phyloP scores from a whole-genome alignment of 805 yeast genomes.

The Suhomyces sp. region DNA sequence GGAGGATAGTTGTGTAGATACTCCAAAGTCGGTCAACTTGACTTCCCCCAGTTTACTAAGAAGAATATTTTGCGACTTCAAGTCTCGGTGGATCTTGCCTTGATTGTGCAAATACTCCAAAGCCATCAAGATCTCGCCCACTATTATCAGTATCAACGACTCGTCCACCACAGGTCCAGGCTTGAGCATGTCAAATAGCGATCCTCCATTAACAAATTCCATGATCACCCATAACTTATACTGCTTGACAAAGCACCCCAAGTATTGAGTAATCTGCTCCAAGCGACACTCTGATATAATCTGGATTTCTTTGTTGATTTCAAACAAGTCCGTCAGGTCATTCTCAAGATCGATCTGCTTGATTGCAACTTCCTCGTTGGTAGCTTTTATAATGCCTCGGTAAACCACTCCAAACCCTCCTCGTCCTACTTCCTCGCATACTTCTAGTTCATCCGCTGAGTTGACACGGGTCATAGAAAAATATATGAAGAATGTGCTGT shows the following conservation, averaged over 20 bases:
- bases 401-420: constrained; percentile 82
- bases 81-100: constrained; percentile 70
- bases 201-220: constrained; percentile 81
- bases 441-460: constrained; percentile 39
- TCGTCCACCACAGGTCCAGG: constrained; percentile 60
- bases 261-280: constrained; percentile 60
- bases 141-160: constrained; percentile 47
- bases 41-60: constrained; percentile 36
- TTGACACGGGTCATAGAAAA: constrained; percentile 11
- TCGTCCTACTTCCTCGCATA: constrained; percentile 59
- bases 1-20: constrained; percentile 41
- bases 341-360: constrained; percentile 71
- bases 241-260: constrained; percentile 69
- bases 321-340: constrained; percentile 60
- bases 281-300: constrained; percentile 65
- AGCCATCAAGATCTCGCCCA: constrained; percentile 57
- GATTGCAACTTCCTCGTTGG: constrained; percentile 48
- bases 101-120: constrained; percentile 62
- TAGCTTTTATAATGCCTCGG: constrained; percentile 51
- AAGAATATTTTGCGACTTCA: constrained; percentile 42
- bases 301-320: constrained; percentile 69
- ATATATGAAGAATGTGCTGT: too few species aligned
- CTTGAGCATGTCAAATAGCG: constrained; percentile 59
- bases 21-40: constrained; percentile 46
- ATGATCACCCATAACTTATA: constrained; percentile 74